These are phyloP conservation scores for Plasmodium yoelii DNA, from an alignment of 169 alveolate genomes.

Conservation along the genomic window DNA sequence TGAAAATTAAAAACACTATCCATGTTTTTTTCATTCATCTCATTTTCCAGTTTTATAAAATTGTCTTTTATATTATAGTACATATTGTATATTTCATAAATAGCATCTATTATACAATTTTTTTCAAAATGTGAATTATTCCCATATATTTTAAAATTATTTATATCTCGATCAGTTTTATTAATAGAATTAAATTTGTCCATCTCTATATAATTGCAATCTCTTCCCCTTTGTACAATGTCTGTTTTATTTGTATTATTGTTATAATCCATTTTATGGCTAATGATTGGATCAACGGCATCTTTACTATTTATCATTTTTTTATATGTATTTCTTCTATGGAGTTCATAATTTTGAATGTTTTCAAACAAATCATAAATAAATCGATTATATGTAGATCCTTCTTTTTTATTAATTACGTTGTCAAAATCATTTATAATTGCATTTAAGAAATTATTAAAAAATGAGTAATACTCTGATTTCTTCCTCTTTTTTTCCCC, in stretches of 20 bases:
- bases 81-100: slow-evolving; percentile 27
- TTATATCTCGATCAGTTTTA: background rate
- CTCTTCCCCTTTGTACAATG: background rate
- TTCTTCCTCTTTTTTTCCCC: background rate
- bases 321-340: background rate
- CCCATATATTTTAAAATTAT: background rate
- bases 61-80: slow-evolving; percentile 19
- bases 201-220: background rate
- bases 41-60: slow-evolving; percentile 17
- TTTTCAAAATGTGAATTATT: background rate
- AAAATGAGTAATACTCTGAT: slow-evolving; percentile 9
- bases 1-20: slow-evolving; percentile 23
- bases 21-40: slow-evolving; percentile 25
- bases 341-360: slow-evolving; percentile 9
- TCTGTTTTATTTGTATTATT: background rate
- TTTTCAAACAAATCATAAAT: background rate
- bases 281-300: background rate
- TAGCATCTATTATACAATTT: background rate
- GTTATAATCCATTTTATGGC: background rate
- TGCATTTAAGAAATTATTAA: slow-evolving; percentile 19
- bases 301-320: background rate
- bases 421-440: slow-evolving; percentile 19
- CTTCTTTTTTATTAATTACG: slow-evolving; percentile 12
- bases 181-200: background rate
- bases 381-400: background rate